These are phyloP conservation scores for Musa troglodytarum DNA, from an alignment of 176 grass and related monocot species.

Conservation along the genomic window DNA sequence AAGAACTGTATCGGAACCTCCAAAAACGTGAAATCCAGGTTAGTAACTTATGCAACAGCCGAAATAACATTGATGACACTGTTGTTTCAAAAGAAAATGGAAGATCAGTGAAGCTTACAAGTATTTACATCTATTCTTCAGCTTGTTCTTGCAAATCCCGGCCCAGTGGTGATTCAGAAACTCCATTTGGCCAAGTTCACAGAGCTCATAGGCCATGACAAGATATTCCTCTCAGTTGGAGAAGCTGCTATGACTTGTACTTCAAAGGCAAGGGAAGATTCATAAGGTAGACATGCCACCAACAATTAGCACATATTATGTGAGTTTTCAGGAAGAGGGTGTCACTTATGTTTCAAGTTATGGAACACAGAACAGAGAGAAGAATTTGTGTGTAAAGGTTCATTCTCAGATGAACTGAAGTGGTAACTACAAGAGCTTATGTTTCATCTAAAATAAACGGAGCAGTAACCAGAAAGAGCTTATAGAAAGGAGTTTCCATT, in stretches of 20 bases:
- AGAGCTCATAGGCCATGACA: slow-evolving; percentile 51
- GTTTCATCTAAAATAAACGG: too few species aligned
- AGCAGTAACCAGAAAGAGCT: neutral
- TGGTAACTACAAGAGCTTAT: too few species aligned
- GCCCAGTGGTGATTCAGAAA: slow-evolving; percentile 63
- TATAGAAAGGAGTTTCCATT: neutral
- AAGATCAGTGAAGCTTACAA: neutral
- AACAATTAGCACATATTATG: too few species aligned
- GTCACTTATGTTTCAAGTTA: too few species aligned
- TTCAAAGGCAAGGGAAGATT: slow-evolving; percentile 21
- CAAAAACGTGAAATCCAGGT: slow-evolving; percentile 68
- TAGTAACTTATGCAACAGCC: neutral
- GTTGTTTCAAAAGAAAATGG: neutral
- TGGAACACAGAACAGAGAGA: too few species aligned
- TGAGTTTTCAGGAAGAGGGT: too few species aligned
- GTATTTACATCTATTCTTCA: slow-evolving; percentile 19
- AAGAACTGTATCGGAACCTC: slow-evolving; percentile 58
- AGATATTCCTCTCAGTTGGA: slow-evolving; percentile 75
- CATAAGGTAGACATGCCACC: neutral
- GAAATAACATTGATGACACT: neutral
- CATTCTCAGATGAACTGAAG: neutral
- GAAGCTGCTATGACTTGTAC: slow-evolving; percentile 54
- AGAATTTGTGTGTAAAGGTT: neutral
- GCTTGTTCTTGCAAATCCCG: slow-evolving; percentile 85
- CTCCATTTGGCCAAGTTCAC: slow-evolving; percentile 45